A percentile compares a stretch with the other conserved stretches of the same genome.
Conservation (phyloP, 2,329 filamentous ascomycete species). For the Ciborinia camelliae region DNA sequence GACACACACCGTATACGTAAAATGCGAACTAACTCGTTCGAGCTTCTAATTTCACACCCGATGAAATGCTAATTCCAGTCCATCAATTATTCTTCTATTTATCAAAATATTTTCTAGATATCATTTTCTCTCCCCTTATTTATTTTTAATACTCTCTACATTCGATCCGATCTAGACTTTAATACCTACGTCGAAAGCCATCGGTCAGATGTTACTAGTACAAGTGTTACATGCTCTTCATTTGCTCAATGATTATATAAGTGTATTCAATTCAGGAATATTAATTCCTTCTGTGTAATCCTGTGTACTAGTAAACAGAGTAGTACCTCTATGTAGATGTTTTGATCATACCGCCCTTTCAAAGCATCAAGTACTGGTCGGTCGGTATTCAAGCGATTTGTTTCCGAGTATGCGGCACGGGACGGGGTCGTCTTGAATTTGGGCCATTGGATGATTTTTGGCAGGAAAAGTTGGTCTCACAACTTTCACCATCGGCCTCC, state of each 20-base stretch:
- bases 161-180: too few species aligned
- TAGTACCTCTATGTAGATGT: not conserved
- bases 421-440: too few species aligned
- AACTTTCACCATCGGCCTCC: not conserved
- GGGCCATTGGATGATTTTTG: not conserved
- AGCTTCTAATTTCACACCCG: not conserved
- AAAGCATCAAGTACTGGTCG: not conserved
- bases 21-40: not conserved
- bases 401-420: too few species aligned
- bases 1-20: not conserved
- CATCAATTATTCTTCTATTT: not conserved
- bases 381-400: not conserved
- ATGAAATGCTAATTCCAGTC: not conserved
- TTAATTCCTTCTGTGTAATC: too few species aligned
- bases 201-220: too few species aligned
- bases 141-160: too few species aligned
- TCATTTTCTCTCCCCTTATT: too few species aligned
- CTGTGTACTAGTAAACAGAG: not conserved
- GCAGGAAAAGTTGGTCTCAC: not conserved
- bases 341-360: constrained; percentile 10
- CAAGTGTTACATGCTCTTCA: too few species aligned
- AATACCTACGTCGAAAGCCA: too few species aligned
- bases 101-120: too few species aligned
- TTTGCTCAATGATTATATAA: not conserved
- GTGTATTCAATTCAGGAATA: not conserved